Percentiles rank a stretch among this genome's conserved stretches.
phyloP scores from a whole-genome alignment of 306 rosid species.

The Cicer arietinum region DNA sequence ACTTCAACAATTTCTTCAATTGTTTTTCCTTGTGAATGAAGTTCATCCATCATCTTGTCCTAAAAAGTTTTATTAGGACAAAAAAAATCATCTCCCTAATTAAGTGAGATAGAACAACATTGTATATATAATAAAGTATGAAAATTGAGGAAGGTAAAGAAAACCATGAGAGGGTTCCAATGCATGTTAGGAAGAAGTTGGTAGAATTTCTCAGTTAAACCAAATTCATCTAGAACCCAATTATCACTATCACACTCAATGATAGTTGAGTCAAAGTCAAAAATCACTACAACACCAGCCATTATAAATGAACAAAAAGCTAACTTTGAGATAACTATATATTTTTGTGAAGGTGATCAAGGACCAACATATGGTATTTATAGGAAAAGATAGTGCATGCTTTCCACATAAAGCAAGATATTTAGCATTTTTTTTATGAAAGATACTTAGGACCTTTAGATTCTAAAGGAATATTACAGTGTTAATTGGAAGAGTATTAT shows the following conservation, averaged over 20 bases:
- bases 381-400: not conserved
- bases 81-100: not conserved
- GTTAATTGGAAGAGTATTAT: not conserved
- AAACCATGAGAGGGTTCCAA: constrained; percentile 75
- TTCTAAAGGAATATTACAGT: not conserved
- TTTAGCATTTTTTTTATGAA: not conserved
- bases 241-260: constrained; percentile 73
- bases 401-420: not conserved
- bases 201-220: constrained; percentile 55
- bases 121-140: not conserved
- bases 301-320: constrained; percentile 35
- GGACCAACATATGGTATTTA: not conserved
- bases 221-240: constrained; percentile 67
- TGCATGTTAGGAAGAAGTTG: constrained; percentile 59
- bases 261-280: constrained; percentile 72
- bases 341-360: not conserved
- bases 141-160: constrained; percentile 9
- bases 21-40: constrained; percentile 62
- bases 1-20: constrained; percentile 54
- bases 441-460: not conserved
- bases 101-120: not conserved
- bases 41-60: constrained; percentile 68
- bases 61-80: not conserved
- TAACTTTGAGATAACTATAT: not conserved
- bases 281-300: constrained; percentile 57